These are phyloP conservation scores for Nemophila menziesii DNA, from an alignment of 257 asterid species.

Conservation along the genomic window DNA sequence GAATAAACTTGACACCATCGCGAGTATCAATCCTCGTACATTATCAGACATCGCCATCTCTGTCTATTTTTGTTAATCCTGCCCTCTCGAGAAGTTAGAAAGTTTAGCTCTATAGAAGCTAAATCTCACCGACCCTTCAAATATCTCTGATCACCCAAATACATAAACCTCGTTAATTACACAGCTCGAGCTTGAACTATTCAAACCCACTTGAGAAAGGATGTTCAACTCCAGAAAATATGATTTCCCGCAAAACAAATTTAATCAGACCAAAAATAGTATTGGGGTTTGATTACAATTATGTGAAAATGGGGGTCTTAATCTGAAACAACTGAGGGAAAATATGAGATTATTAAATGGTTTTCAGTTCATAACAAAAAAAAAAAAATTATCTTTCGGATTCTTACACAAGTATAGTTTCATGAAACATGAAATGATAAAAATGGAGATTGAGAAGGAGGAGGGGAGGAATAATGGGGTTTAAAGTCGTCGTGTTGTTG, in stretches of 20 bases:
- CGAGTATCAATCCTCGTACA: conserved; percentile 59
- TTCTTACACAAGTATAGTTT: background rate
- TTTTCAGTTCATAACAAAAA: too few relatives aligned
- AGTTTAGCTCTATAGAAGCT: background rate
- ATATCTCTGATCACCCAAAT: too few relatives aligned
- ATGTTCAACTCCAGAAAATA: conserved; percentile 1
- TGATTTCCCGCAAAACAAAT: conserved; percentile 34
- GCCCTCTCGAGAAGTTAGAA: too few relatives aligned
- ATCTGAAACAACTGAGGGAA: conserved; percentile 2
- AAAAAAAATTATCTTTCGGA: background rate
- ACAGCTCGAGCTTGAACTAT: conserved; percentile 2
- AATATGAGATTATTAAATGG: too few relatives aligned
- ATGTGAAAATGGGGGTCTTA: conserved; percentile 8
- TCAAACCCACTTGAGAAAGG: background rate
- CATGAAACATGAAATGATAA: background rate
- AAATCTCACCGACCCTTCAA: background rate
- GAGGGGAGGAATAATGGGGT: background rate
- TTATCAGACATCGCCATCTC: conserved; percentile 59
- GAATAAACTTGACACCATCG: conserved; percentile 81
- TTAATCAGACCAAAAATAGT: background rate
- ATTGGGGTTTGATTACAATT: too few relatives aligned
- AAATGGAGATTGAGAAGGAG: background rate
- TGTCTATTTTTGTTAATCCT: conserved; percentile 6
- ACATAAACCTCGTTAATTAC: background rate
- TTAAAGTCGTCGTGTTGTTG: conserved; percentile 7